A percentile compares a stretch with the other conserved stretches of the same genome.
These are phyloP conservation scores for Neltuma alba DNA, from an alignment of 306 rosid species.

Conservation along the genomic window DNA sequence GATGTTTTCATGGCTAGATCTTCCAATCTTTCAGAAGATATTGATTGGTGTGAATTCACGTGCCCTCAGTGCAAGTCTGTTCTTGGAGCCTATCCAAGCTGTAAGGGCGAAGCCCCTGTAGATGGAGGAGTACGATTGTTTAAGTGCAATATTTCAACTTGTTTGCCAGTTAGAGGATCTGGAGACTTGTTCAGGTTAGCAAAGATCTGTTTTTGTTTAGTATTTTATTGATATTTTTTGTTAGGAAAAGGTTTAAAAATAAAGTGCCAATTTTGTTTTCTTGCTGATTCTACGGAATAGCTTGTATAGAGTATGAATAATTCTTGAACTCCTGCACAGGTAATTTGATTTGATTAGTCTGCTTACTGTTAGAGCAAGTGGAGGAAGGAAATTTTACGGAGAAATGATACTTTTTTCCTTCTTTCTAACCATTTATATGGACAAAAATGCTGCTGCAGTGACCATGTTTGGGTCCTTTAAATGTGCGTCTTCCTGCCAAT, in stretches of 20 bases:
- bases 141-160: conserved; percentile 78
- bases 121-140: conserved; percentile 88
- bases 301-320: conserved; percentile 1
- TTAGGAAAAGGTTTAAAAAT: conserved; percentile 4
- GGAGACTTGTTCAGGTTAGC: conserved; percentile 78
- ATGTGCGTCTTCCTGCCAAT: not conserved
- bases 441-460: conserved; percentile 2
- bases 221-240: conserved; percentile 10
- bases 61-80: conserved; percentile 81
- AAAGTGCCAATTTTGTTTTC: conserved; percentile 21
- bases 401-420: not conserved
- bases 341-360: not conserved
- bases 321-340: not conserved
- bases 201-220: conserved; percentile 2
- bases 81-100: conserved; percentile 89
- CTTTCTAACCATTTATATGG: not conserved
- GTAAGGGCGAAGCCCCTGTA: conserved; percentile 54
- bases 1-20: conserved; percentile 87
- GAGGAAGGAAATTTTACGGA: not conserved
- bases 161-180: conserved; percentile 54
- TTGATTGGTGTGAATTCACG: conserved; percentile 73
- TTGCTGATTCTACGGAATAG: conserved; percentile 12
- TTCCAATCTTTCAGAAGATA: conserved; percentile 70
- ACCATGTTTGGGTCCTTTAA: conserved; percentile 17
- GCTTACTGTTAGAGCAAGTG: not conserved